Base-by-base conservation (phyloP, 768 basidiomycete species). In the Hericium erinaceus region DNA sequence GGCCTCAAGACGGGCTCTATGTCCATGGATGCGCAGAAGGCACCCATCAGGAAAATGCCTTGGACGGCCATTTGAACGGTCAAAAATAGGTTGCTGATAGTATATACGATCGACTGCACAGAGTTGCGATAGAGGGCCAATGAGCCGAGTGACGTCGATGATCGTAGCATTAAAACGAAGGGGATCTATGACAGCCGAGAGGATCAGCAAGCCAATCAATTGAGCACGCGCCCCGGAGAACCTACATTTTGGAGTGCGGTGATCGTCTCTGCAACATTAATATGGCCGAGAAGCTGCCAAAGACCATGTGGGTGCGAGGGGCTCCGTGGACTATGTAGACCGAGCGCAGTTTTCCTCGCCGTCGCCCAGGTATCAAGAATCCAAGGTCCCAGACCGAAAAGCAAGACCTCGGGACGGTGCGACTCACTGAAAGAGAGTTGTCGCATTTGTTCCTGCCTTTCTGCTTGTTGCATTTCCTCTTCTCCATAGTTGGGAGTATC, bases 301-400 rank as follows among this genome's bases (percentile, higher is more conserved):
- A 51, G 22, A 16, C 49, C 49, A 8, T 10, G 58, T 70, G 69
- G 61, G 70, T 62, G 56, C 20, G 52, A 54, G 50, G 61, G 56
- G n/a, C 54, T 56, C 16, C 64, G 75, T 67, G 66, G 60, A 58
- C 75, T 76, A 63, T 85, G 82, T 26, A 81, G 79, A 13, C 80
- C 78, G 54, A 86, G 72, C 48, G 84, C 78, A 18, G 80, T 70
- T 66, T 75, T 80, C 62, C 84, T 74, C 3, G 89, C 81, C 37
- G 71, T 75, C 4, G 84, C 77, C 92, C 92, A 95, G 7, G 82
- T 81, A 56, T 80, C 77, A 58, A 94, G 72, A 55, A 94, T 85
- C 92, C 92, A 95, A 40, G 89, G 85, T 11, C 83, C 85, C 15
- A 95, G 77, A 4, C 89, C 89, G 68, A 92, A 95, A 3, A 94